Conservation (phyloP, 1,284 basidiomycete genomes). For the Moesziomyces globuligerus region DNA sequence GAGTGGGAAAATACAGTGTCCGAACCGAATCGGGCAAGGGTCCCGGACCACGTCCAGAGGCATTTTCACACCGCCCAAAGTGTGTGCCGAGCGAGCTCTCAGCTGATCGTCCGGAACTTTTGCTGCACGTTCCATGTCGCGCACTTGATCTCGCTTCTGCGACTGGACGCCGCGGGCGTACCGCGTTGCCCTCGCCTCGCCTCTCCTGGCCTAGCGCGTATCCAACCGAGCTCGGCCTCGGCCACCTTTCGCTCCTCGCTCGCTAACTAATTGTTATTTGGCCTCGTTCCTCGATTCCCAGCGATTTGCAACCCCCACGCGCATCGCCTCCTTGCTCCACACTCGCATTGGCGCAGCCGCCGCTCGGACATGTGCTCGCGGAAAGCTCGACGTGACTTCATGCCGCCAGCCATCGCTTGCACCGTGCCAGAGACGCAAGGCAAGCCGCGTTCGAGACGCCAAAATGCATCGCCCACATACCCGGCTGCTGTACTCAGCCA, state of each 20-base stretch:
- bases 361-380: not conserved
- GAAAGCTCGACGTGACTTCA: too few relatives aligned
- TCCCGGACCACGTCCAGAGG: too few relatives aligned
- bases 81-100: not conserved
- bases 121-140: not conserved
- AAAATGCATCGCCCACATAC: not conserved
- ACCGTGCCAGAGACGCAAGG: too few relatives aligned
- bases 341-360: too few relatives aligned
- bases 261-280: too few relatives aligned
- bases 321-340: not conserved
- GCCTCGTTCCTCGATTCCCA: not conserved
- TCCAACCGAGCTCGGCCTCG: not conserved
- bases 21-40: too few relatives aligned
- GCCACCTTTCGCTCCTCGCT: not conserved
- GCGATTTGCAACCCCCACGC: too few relatives aligned
- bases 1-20: too few relatives aligned
- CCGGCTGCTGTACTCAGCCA: too few relatives aligned
- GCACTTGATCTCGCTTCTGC: not conserved
- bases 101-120: not conserved
- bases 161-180: not conserved
- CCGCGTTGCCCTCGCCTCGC: not conserved
- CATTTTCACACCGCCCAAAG: not conserved
- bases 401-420: too few relatives aligned
- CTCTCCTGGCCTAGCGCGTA: not conserved
- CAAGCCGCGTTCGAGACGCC: too few relatives aligned